Evolutionary conservation across 345 rosid species (phyloP).

Genomic region (Microcos paniculata): DNA sequence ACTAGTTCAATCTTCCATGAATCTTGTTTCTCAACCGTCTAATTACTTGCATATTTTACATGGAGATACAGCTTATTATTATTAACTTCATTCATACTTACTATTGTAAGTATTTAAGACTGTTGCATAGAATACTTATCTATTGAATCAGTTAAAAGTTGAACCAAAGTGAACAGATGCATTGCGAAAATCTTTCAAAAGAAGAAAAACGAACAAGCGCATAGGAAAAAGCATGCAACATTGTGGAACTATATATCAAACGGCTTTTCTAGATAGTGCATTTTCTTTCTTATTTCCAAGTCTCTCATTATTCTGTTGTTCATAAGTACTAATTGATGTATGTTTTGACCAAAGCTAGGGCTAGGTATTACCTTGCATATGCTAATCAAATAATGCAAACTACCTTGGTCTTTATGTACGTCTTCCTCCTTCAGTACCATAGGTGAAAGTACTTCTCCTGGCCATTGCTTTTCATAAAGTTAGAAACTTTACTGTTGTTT

Average conservation of each 20-base stretch:
- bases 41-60: neutral
- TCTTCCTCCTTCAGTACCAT: neutral
- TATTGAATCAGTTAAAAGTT: neutral
- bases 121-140: neutral
- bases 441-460: neutral
- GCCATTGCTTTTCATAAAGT: neutral
- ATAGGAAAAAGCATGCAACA: neutral
- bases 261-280: neutral
- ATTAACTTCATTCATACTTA: neutral
- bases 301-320: neutral
- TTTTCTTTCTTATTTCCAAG: neutral
- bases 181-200: neutral
- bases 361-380: neutral
- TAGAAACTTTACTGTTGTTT: neutral
- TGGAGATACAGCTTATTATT: neutral
- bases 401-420: neutral
- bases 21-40: neutral
- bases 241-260: neutral
- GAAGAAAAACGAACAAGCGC: neutral
- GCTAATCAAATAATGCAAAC: neutral
- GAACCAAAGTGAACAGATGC: neutral
- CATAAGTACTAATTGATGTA: too few species aligned
- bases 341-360: too few species aligned
- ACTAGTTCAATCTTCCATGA: neutral
- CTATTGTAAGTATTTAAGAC: neutral